A percentile compares a stretch with the other conserved stretches of the same genome.
Conservation (phyloP, 2,329 filamentous ascomycete genomes). For the Pseudogymnoascus sp. region DNA sequence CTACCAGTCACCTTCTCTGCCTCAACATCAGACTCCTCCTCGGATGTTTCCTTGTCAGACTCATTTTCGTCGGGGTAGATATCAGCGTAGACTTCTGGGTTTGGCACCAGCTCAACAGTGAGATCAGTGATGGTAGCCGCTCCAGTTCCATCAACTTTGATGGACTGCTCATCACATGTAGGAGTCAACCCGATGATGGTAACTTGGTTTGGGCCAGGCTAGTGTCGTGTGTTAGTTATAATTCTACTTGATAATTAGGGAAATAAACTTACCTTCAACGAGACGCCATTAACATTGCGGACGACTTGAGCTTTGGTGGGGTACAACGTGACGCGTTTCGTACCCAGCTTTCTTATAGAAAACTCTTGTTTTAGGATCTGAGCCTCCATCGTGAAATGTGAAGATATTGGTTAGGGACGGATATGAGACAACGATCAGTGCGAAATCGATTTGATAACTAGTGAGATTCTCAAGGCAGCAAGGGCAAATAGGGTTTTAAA, state of each 20-base stretch:
- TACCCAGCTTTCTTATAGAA: slow-evolving; percentile 46
- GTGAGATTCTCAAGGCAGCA: neutral
- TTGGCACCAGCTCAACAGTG: slow-evolving; percentile 46
- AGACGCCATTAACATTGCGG: slow-evolving; percentile 48
- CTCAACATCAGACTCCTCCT: slow-evolving; percentile 24
- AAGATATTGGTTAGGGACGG: neutral
- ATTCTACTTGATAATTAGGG: neutral
- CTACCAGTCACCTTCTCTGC: slow-evolving; percentile 18
- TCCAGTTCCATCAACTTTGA: slow-evolving; percentile 52
- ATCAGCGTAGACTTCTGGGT: slow-evolving; percentile 36
- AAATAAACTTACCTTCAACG: slow-evolving; percentile 30
- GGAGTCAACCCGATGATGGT: slow-evolving; percentile 46
- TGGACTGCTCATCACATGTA: slow-evolving; percentile 44
- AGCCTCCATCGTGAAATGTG: slow-evolving; percentile 16
- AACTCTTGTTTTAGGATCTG: slow-evolving; percentile 37
- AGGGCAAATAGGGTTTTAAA: neutral
- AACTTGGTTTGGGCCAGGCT: slow-evolving; percentile 49
- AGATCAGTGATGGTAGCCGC: slow-evolving; percentile 53
- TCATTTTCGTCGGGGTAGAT: slow-evolving; percentile 29
- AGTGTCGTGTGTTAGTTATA: neutral
- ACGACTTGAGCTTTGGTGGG: slow-evolving; percentile 51
- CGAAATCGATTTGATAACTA: neutral
- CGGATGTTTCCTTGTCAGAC: slow-evolving; percentile 17
- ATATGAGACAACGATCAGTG: neutral
- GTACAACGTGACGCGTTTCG: slow-evolving; percentile 55